These are phyloP conservation scores for Trypanosoma congolense DNA, from an alignment of 208 protist genomes.

Conservation along the genomic window DNA sequence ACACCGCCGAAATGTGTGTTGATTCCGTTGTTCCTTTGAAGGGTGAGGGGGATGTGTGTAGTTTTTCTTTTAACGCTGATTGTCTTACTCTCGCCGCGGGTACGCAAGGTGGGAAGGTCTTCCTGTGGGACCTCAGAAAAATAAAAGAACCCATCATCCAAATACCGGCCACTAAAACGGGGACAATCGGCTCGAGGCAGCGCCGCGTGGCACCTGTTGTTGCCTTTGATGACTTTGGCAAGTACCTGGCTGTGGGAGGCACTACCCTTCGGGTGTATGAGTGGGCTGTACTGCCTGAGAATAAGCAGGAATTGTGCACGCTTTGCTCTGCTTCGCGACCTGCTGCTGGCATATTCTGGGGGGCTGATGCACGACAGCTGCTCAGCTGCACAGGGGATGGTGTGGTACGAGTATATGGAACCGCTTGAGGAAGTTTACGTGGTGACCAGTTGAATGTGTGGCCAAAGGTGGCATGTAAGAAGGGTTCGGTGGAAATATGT, in stretches of 20 bases:
- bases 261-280: conserved; percentile 23
- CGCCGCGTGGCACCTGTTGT: conserved; percentile 20
- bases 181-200: conserved; percentile 1
- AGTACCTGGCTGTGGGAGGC: conserved; percentile 27
- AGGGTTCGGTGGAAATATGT: too few relatives aligned
- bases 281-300: conserved; percentile 8
- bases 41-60: conserved; percentile 26
- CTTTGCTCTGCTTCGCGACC: conserved; percentile 14
- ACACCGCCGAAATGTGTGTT: conserved; percentile 74
- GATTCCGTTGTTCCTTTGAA: conserved; percentile 71
- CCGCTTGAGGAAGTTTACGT: too few relatives aligned
- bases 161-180: conserved; percentile 13
- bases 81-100: conserved; percentile 90
- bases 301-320: conserved; percentile 8
- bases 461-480: too few relatives aligned
- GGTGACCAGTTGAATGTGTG: too few relatives aligned
- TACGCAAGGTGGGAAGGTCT: conserved; percentile 53
- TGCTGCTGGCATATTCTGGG: conserved; percentile 45
- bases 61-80: conserved; percentile 91
- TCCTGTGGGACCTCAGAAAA: conserved; percentile 96
- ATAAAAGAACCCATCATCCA: conserved; percentile 51
- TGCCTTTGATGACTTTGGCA: conserved; percentile 35
- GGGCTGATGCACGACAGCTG: conserved; percentile 24
- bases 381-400: conserved; percentile 38
- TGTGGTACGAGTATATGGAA: conserved; percentile 43